Evolutionary conservation across 768 basidiomycete species (phyloP), one percentile per base, ranked within the genome.

Genomic region (Kwoniella heveanensis): DNA sequence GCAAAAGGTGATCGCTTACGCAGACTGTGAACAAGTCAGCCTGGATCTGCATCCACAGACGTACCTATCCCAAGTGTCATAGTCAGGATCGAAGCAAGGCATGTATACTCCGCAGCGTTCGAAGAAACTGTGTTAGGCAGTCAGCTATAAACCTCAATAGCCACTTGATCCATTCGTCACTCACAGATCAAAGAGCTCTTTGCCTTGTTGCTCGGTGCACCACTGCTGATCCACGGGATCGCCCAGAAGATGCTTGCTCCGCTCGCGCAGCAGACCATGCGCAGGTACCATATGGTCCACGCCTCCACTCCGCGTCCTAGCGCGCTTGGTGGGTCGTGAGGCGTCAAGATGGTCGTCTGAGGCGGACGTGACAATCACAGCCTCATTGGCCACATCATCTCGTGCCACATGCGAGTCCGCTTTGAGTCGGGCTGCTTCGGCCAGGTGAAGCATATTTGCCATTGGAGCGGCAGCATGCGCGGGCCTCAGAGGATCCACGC

Each of bases 51-150:
- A 21, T 17, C 26, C 19, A 36, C 13, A 13, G 27, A 50, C 36
- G 29, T 44, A 73, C 74, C 68, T 69, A 13, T 72, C 70, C 64
- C 68, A 76, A 1, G 74, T 72, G 52, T 76, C 74, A 15, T 68
- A 48, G 5, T 68, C 68, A 2, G 74, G 74, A 48, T 76, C 74
- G 49, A 73, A 73, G 27, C 64, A 67, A 12, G 74, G 74, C 53
- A 73, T 73, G 32, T 72, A 76, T 21, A 70, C 53, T 3, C 57
- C 59, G 49, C 71, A 69, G 15, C 62, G 54, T 24, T 68, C 60
- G 64, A 76, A 71, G 46, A 76, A 76, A 2, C 74, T 76, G 37
- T 15, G 46, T n/a, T n/a, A n/a, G n/a, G n/a, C n/a, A n/a, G n/a
- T n/a, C 27, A 57, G 24, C 36, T 26, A 60, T 15, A 15, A 21